These are phyloP conservation scores for Aureobasidium musti DNA, from an alignment of 2,329 filamentous ascomycete genomes.

Conservation along the genomic window DNA sequence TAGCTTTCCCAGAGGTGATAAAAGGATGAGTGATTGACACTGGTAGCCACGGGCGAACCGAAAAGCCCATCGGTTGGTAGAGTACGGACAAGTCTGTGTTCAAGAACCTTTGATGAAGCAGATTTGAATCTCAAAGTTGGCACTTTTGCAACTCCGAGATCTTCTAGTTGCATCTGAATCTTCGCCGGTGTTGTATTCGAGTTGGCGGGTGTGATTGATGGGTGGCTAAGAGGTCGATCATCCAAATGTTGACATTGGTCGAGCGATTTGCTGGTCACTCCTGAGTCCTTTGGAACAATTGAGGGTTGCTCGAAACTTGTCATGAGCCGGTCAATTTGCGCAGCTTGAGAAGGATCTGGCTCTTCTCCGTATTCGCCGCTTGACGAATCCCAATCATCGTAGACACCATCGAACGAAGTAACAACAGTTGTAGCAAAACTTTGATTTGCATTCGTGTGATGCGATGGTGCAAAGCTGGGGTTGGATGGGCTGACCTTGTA, in stretches of 20 bases:
- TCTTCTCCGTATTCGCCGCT: background rate
- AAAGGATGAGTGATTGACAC: background rate
- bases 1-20: conserved; percentile 24
- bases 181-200: background rate
- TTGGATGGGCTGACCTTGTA: background rate
- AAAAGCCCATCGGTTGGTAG: conserved; percentile 16
- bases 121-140: background rate
- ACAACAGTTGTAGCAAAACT: conserved; percentile 16
- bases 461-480: background rate
- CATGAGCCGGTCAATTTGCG: background rate
- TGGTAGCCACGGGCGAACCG: background rate
- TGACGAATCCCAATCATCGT: conserved; percentile 2
- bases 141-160: background rate
- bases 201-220: background rate
- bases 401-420: background rate
- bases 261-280: background rate
- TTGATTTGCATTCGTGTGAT: background rate
- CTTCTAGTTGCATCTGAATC: background rate
- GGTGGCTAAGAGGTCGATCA: no score
- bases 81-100: conserved; percentile 12
- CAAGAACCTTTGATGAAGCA: background rate
- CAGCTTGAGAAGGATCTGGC: background rate
- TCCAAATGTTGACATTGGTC: background rate
- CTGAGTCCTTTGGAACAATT: background rate
- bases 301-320: conserved; percentile 8